Base-by-base conservation (phyloP, 1,284 basidiomycete species). In the Trichosporon faecale region DNA sequence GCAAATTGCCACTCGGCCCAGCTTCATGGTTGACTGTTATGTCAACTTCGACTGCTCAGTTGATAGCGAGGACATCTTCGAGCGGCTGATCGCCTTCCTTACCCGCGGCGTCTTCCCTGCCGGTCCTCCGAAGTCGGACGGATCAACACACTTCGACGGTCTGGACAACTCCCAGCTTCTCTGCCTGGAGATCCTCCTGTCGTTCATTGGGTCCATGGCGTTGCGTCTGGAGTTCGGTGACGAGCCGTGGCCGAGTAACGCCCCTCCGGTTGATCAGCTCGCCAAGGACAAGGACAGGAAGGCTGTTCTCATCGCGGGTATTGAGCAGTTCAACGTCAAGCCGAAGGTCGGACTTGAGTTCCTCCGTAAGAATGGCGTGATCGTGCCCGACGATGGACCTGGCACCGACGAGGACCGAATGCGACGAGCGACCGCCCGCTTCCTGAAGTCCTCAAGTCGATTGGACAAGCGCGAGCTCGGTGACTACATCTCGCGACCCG, bases 1-100 rank as follows among this genome's bases (percentile, higher is more conserved):
- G 65, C 90, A 94, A 71, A 89, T 98, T 65, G 90, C 91, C 33
- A 87, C 90, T 5, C 88, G 91, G 76, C 77, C 78, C 14, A 83
- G 80, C 64, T 95, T 96, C 84, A 94, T 98, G 91, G 93, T 97
- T 61, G 94, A 98, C 79, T 86, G 98, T 11, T 99, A 94, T 85
- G 88, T 90, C 70, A 99, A 99, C 82, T 99, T 97, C 82, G 97
- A 99, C 81, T 98, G 95, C 80, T 93, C 98, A 77, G 90, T 92
- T 73, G 95, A 98, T 78, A 95, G 93, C 82, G 95, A 98, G 85
- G 95, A 99, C 80, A 84, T 99, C 70, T 98, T 96, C 77, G 95
- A 98, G 80, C 87, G 92, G 8, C 84, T 98, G n/a, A 86, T 97
- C 69, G 90, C 91, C 23, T 98, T 98, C 83, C 85, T 98, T 73